Evolutionary conservation across 2,329 filamentous ascomycete species (phyloP), one percentile per base, ranked within the genome.

Genomic region (Cytospora piceicola): DNA sequence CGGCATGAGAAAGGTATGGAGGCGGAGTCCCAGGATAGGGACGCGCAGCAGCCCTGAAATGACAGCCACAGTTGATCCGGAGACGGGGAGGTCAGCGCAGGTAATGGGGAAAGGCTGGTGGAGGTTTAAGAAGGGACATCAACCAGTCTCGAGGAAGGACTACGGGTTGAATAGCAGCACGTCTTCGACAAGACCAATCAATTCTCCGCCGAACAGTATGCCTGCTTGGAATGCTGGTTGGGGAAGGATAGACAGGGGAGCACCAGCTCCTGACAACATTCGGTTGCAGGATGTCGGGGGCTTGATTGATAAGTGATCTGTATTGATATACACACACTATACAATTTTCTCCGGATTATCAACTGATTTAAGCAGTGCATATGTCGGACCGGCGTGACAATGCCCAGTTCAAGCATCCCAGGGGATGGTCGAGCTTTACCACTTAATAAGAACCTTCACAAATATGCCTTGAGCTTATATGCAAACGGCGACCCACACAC

Each of bases 21-120:
- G 74, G 9, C 75, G 76, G 36, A 70, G 72, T 7, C 72, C 75
- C 9, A 75, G 75, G 14, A 69, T 77, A 24, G 80, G 78, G 14
- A 82, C 81, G 68, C 81, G 81, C 79, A 77, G 78, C 0, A 79
- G 77, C 4, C 80, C 80, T 0, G 78, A 81, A 56, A 63, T 79
- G 8, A 72, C 71, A 15, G 73, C 69, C 54, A 75, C 69, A 60
- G 61, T 71, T 42, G 69, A 72, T 49, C 59, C 62, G 22, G 53
- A 61, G 46, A 65, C 53, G 51, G 65, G 64, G 30, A 67, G 59
- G 42, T 64, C 64, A 34, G 61, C 67, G 15, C 68, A 67, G 15
- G 65, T 61, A 24, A 64, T 61, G 54, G 65, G 67, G 58, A 73
- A 65, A n/a, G 69, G 58, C 4, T 56, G 61, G 58, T 46, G 57